Conservation (phyloP, 305 asterid species). For the Caryopteris hybrid region DNA sequence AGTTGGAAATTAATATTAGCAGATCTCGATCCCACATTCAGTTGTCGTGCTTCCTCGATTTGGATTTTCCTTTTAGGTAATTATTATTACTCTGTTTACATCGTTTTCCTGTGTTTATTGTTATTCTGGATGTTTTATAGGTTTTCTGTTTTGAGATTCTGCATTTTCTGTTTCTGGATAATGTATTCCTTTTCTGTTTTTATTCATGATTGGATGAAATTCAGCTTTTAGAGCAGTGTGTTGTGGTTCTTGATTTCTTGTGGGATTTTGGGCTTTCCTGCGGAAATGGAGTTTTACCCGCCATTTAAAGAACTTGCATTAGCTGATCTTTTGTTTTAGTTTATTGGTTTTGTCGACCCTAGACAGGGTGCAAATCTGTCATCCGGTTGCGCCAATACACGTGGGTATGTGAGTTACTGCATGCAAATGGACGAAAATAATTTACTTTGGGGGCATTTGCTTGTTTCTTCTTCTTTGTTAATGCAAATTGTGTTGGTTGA, state of each 20-base stretch:
- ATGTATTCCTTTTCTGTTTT: not conserved
- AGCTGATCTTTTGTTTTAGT: too few species aligned
- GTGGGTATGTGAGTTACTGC: too few species aligned
- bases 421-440: too few species aligned
- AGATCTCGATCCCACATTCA: slow-evolving; percentile 42
- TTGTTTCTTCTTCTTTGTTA: too few species aligned
- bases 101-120: not conserved
- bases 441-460: too few species aligned
- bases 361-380: too few species aligned
- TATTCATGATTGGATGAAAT: not conserved
- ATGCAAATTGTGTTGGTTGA: too few species aligned
- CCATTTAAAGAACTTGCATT: too few species aligned
- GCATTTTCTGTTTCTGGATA: slow-evolving; percentile 6
- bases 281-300: slow-evolving; percentile 15
- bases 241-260: not conserved
- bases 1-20: slow-evolving; percentile 14
- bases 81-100: not conserved
- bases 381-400: too few species aligned
- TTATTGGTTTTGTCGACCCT: too few species aligned
- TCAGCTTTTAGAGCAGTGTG: slow-evolving; percentile 2
- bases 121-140: not conserved
- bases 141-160: not conserved
- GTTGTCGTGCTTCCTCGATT: not conserved
- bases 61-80: slow-evolving; percentile 19
- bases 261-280: slow-evolving; percentile 16